Base-by-base conservation (phyloP, 2,329 filamentous ascomycete species). In the Teratosphaeriaceae sp. region DNA sequence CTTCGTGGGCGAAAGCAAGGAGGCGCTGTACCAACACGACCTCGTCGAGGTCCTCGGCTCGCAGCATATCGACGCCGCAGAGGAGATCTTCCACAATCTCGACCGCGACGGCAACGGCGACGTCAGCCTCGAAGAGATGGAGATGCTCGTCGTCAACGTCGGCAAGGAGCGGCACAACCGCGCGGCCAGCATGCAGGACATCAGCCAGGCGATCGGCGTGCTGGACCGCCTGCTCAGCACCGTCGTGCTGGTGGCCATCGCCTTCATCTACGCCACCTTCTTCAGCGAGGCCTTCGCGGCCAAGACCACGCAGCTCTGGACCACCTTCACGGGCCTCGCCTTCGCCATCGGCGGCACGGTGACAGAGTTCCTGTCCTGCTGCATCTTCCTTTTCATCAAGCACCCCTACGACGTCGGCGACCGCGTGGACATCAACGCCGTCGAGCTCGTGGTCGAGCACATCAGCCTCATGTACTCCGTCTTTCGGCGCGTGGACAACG, bases 321-420 rank as follows among this genome's bases (percentile, higher is more conserved):
- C 53, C 3, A 51, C 52, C 0, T 53, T 56, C 27, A 56, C 54
- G 23, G 52, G 50, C 38, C 79, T 97, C 13, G 95, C 89, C 3
- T 72, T 96, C 23, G 96, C 89, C 3, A 96, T 97, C 67, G 83
- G 95, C 54, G 96, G 96, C 62, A 82, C 88, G 16, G 84, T 85
- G 40, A 95, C 88, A 2, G 90, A 97, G 65, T 86, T 97, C 51
- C 77, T 97, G n/a, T 88, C 88, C 59, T 95, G 88, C 30, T 96
- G 89, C 70, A 94, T 97, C 58, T 96, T 97, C 71, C 71, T 97
- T 1, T 97, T 97, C 58, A 86, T 96, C 70, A 97, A 97, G 71
- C 90, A 97, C 62, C 90, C 90, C 0, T 96, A 85, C 63, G 90
- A 97, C 62, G 51, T 56, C 23, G 63, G 61, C 34, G 63, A 65